A percentile compares a stretch with the other conserved stretches of the same genome.
phyloP scores from a whole-genome alignment of 164 flowering plant species.

The Echeveria elegans region DNA sequence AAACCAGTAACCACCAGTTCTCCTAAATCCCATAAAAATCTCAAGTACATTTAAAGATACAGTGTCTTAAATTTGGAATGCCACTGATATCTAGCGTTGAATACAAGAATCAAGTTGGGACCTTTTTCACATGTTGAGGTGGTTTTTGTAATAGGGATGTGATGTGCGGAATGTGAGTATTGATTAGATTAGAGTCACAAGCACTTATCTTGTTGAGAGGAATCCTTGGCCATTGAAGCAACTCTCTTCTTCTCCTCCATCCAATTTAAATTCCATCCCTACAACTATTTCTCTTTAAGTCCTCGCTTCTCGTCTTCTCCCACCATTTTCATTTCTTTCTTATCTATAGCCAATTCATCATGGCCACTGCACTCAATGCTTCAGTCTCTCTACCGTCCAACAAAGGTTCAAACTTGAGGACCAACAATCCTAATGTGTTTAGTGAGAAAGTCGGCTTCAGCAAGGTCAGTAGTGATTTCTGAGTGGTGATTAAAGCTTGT shows the following conservation, averaged over 20 bases:
- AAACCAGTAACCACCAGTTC: background rate
- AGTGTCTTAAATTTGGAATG: background rate
- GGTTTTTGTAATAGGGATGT: constrained; percentile 44
- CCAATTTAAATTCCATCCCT: constrained; percentile 23
- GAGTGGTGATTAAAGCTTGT: background rate
- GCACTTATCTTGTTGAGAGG: background rate
- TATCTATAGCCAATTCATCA: background rate
- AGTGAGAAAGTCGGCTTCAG: constrained; percentile 39
- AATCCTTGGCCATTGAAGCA: constrained; percentile 18
- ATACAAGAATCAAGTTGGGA: background rate
- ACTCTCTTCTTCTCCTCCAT: constrained; percentile 40
- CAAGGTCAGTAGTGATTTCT: constrained; percentile 25
- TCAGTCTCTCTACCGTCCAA: constrained; percentile 57
- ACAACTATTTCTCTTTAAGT: background rate
- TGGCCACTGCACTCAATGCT: constrained; percentile 43
- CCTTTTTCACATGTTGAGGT: background rate
- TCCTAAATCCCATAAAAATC: too few species aligned
- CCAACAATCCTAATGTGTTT: constrained; percentile 26
- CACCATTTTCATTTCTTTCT: background rate
- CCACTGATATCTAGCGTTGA: background rate
- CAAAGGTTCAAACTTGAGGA: constrained; percentile 42
- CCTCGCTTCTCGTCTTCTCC: constrained; percentile 10
- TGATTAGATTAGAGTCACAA: background rate
- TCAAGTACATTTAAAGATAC: too few species aligned
- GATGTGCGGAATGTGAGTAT: constrained; percentile 19